phyloP scores from a whole-genome alignment of 441 rosid species.

The Gossypium trilobum region DNA sequence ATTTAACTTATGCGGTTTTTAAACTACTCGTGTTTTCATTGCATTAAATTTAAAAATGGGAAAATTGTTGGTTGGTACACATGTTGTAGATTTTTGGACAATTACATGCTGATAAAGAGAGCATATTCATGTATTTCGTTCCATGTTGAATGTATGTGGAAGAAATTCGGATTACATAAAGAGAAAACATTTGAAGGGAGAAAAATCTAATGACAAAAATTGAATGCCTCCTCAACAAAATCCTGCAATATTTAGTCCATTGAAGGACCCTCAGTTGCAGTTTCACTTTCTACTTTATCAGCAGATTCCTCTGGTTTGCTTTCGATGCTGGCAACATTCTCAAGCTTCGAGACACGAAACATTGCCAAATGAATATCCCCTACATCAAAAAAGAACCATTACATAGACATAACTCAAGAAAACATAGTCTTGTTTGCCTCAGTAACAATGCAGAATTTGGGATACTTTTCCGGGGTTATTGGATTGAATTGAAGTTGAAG shows the following conservation, averaged over 20 bases:
- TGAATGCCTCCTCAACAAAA: neutral
- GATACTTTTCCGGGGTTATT: neutral
- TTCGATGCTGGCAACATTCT: slow-evolving; percentile 25
- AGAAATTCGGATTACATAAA: neutral
- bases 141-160: neutral
- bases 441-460: neutral
- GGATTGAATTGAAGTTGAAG: neutral
- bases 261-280: slow-evolving; percentile 19
- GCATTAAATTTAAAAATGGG: neutral
- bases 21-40: neutral
- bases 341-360: slow-evolving; percentile 55
- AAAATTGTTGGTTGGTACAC: neutral
- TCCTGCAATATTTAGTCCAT: slow-evolving; percentile 16
- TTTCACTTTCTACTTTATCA: slow-evolving; percentile 19
- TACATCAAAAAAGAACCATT: slow-evolving; percentile 10
- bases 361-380: slow-evolving; percentile 69
- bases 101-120: too few relatives aligned
- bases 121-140: neutral
- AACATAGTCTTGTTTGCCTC: neutral
- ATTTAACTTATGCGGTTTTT: too few relatives aligned
- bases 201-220: neutral
- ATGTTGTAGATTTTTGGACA: neutral
- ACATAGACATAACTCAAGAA: neutral
- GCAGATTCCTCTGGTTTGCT: slow-evolving; percentile 26
- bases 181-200: too few relatives aligned